Evolutionary conservation across 1,284 basidiomycete genomes (phyloP).

Genomic region (Gomphus sp.): DNA sequence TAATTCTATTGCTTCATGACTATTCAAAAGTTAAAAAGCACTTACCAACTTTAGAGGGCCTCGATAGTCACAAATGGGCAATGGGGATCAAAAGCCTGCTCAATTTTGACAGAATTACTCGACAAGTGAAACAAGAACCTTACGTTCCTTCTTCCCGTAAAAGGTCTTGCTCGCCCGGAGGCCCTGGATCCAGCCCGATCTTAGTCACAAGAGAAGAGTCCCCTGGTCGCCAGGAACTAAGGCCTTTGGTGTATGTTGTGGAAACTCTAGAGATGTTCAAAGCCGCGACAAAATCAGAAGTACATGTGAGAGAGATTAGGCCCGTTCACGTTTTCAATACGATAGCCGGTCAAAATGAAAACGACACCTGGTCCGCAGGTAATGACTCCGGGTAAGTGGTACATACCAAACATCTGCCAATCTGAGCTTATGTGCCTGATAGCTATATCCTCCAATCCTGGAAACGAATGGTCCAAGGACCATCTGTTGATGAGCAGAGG

Average conservation of each 20-base stretch:
- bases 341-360: background rate
- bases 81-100: background rate
- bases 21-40: background rate
- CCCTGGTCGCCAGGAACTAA: background rate
- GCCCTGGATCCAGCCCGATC: background rate
- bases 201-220: background rate
- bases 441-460: constrained; percentile 6
- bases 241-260: background rate
- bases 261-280: background rate
- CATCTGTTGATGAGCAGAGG: constrained; percentile 5
- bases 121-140: background rate
- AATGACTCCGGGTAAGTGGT: constrained; percentile 1
- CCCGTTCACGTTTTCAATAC: background rate
- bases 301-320: background rate
- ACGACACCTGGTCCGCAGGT: background rate
- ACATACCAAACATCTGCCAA: background rate
- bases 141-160: background rate
- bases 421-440: background rate
- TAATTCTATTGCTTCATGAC: constrained; percentile 3
- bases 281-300: background rate
- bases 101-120: background rate
- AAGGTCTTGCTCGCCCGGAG: constrained; percentile 3
- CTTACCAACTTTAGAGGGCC: background rate
- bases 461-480: constrained; percentile 5
- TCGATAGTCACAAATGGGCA: background rate